Conservation (phyloP, 139 green algal genomes). For the Asterochloris sp. region DNA sequence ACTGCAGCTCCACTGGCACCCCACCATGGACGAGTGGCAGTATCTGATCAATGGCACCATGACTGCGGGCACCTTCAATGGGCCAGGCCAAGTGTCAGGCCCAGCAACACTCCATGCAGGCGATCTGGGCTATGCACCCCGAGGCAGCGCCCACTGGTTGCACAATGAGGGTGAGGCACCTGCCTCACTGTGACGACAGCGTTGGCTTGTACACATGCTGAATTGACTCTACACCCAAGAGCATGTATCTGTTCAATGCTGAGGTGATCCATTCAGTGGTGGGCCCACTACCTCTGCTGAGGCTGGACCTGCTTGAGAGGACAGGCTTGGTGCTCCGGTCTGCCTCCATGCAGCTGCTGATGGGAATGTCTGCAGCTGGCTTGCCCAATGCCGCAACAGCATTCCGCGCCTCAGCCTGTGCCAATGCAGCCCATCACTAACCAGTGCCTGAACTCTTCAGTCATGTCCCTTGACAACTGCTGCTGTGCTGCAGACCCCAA, state of each 20-base stretch:
- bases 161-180: neutral
- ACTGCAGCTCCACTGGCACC: conserved; percentile 29
- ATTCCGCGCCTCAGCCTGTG: neutral
- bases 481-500: neutral
- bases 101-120: neutral
- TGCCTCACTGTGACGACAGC: neutral
- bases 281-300: no score
- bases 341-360: neutral
- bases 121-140: conserved; percentile 1
- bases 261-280: no score
- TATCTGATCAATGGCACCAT: conserved; percentile 27
- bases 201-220: neutral
- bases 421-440: neutral
- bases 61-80: conserved; percentile 4
- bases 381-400: neutral
- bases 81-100: neutral
- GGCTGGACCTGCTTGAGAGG: no score
- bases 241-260: neutral
- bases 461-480: neutral
- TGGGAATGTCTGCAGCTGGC: neutral
- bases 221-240: neutral
- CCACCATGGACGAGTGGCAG: conserved; percentile 22
- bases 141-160: neutral
- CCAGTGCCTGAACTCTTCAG: neutral
- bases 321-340: no score